phyloP scores from a whole-genome alignment of 1,284 basidiomycete species.

The Polyporus tsugae region DNA sequence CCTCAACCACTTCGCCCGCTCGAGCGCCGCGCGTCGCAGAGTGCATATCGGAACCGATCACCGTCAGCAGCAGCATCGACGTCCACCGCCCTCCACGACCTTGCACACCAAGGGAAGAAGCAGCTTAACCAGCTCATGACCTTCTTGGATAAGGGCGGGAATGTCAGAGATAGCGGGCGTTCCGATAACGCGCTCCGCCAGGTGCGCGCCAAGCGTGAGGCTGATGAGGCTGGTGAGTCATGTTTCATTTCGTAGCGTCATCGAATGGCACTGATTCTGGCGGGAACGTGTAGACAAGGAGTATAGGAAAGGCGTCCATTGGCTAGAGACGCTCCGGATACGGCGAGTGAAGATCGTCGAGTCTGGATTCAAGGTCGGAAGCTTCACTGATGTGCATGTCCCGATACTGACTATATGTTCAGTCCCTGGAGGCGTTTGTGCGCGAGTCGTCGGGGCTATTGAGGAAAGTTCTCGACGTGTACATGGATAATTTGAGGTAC shows the following conservation, averaged over 20 bases:
- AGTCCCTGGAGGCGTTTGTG: conserved; percentile 86
- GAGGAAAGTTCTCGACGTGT: conserved; percentile 72
- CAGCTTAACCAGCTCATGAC: conserved; percentile 81
- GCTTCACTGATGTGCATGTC: conserved; percentile 6
- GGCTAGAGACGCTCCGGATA: conserved; percentile 91
- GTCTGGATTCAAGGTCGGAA: conserved; percentile 77
- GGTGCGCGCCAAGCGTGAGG: conserved; percentile 87
- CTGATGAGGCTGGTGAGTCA: conserved; percentile 85
- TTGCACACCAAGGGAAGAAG: conserved; percentile 84
- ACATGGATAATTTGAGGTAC: conserved; percentile 81
- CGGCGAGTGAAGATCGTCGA: conserved; percentile 85
- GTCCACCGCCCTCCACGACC: conserved; percentile 74
- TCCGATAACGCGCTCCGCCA: conserved; percentile 73
- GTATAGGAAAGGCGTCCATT: conserved; percentile 91
- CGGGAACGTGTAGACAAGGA: conserved; percentile 74
- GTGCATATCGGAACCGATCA: conserved; percentile 68
- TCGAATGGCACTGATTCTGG: background rate
- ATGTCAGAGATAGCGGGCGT: conserved; percentile 66
- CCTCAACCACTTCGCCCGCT: conserved; percentile 77
- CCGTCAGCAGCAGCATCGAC: conserved; percentile 56
- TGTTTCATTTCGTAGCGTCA: background rate
- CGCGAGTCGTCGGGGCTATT: conserved; percentile 76
- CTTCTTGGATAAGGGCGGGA: conserved; percentile 75
- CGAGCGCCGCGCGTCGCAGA: conserved; percentile 76
- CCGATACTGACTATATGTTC: background rate